These are phyloP conservation scores for Penicillium sp. DNA, from an alignment of 2,329 filamentous ascomycete genomes.

Conservation along the genomic window DNA sequence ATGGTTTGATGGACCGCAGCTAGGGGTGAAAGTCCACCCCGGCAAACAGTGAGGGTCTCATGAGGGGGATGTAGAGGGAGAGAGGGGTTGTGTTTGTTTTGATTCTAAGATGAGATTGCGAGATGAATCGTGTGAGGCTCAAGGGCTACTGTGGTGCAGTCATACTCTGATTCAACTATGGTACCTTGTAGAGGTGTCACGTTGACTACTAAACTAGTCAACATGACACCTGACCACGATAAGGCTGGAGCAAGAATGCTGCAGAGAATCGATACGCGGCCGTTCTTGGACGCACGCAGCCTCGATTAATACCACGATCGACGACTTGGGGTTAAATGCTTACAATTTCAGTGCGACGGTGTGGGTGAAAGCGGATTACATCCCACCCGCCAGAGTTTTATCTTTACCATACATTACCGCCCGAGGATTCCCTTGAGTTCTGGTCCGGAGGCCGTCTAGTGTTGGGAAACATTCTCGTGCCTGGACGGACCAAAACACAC, in stretches of 20 bases:
- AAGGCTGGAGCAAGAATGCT: neutral
- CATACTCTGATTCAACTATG: too few relatives aligned
- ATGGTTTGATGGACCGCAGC: neutral
- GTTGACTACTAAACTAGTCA: too few relatives aligned
- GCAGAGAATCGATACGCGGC: neutral
- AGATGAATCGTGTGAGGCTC: neutral
- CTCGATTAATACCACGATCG: neutral
- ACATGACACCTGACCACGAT: neutral
- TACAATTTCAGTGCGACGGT: too few relatives aligned
- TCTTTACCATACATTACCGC: slow-evolving; percentile 2
- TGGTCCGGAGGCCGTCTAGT: too few relatives aligned
- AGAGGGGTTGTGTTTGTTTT: neutral
- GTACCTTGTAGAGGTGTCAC: too few relatives aligned
- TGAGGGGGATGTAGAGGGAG: too few relatives aligned
- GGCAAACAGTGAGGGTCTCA: neutral
- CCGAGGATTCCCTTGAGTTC: neutral
- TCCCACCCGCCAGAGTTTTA: neutral
- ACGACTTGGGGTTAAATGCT: neutral
- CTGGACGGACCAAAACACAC: neutral
- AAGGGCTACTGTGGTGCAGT: too few relatives aligned
- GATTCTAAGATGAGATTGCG: neutral
- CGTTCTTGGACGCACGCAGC: neutral
- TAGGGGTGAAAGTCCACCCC: neutral
- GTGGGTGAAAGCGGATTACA: neutral
- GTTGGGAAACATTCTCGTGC: neutral